Evolutionary conservation across 208 protist genomes (phyloP).

Genomic region (Zelonia costaricensis): DNA sequence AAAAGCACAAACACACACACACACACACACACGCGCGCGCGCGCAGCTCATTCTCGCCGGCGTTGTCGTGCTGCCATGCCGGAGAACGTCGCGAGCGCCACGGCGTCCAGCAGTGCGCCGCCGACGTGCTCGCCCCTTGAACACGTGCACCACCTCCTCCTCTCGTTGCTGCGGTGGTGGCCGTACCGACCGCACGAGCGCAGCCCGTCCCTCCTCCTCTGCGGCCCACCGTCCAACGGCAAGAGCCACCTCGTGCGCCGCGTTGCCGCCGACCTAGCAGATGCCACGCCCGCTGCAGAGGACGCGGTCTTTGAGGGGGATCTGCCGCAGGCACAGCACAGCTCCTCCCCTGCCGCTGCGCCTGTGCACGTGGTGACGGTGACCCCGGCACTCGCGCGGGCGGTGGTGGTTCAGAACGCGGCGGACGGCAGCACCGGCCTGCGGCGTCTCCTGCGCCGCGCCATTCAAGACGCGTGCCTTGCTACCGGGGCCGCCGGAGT

Average conservation of each 20-base stretch:
- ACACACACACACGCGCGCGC: neutral
- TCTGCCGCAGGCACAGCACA: neutral
- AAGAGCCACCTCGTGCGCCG: constrained; percentile 56
- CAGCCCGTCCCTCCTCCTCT: constrained; percentile 52
- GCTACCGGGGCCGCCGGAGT: no score
- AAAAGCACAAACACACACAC: neutral
- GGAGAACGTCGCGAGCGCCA: no score
- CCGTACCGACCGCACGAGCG: constrained; percentile 31
- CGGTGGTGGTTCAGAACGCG: constrained; percentile 31
- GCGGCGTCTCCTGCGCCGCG: constrained; percentile 42
- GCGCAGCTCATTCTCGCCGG: neutral
- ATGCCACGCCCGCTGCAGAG: neutral
- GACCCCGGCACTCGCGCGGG: constrained; percentile 28
- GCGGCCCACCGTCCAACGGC: constrained; percentile 56
- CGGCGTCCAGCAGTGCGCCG: neutral
- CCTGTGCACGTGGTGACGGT: constrained; percentile 18
- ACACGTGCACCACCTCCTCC: constrained; percentile 33
- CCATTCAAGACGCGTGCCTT: constrained; percentile 12
- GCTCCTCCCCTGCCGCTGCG: no score
- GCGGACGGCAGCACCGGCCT: constrained; percentile 49
- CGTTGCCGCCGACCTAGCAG: constrained; percentile 2
- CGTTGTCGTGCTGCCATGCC: no score
- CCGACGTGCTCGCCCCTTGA: neutral
- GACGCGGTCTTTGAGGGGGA: neutral
- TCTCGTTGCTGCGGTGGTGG: constrained; percentile 49